A percentile compares a stretch with the other conserved stretches of the same genome.
Evolutionary conservation across 2,329 filamentous ascomycete species (phyloP).

Genomic region (Lasiodiplodia sp.): DNA sequence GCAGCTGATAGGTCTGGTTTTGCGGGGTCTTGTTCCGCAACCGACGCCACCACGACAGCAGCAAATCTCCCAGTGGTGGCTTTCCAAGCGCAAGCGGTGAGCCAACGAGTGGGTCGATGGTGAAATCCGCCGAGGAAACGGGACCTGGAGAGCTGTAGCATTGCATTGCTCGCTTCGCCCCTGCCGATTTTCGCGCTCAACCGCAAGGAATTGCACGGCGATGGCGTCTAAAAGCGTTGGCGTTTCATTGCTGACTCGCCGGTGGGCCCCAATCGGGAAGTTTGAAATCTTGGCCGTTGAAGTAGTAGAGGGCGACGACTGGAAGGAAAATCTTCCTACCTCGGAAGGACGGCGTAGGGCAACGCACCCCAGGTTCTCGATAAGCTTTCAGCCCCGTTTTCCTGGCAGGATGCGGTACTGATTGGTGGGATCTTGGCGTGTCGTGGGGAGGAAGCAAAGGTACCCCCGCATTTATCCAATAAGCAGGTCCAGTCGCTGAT

Average conservation of each 20-base stretch:
- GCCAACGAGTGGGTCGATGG: neutral
- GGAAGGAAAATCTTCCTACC: slow-evolving; percentile 2
- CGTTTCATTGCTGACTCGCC: slow-evolving; percentile 10
- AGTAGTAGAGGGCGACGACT: neutral
- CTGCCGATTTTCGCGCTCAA: neutral
- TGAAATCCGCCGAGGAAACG: slow-evolving; percentile 6
- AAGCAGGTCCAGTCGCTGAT: neutral
- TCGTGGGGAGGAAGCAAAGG: neutral
- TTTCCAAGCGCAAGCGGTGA: slow-evolving; percentile 16
- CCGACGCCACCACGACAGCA: slow-evolving; percentile 3
- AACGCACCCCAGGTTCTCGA: slow-evolving; percentile 13
- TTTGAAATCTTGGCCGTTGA: neutral
- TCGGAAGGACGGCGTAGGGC: slow-evolving; percentile 1
- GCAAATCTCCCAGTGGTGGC: slow-evolving; percentile 11
- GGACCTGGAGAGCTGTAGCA: neutral
- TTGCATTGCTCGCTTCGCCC: neutral
- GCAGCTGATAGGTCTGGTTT: neutral
- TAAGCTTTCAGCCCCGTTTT: slow-evolving; percentile 3
- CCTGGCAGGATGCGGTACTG: neutral
- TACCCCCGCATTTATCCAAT: slow-evolving; percentile 27
- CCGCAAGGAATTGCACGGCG: slow-evolving; percentile 7
- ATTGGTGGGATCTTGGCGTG: slow-evolving; percentile 22
- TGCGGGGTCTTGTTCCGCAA: slow-evolving; percentile 2
- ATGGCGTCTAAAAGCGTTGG: neutral
- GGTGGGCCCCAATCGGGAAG: neutral